A percentile compares a stretch with the other conserved stretches of the same genome.
These are phyloP conservation scores for Prunus mume DNA, from an alignment of 306 rosid genomes.

Conservation along the genomic window DNA sequence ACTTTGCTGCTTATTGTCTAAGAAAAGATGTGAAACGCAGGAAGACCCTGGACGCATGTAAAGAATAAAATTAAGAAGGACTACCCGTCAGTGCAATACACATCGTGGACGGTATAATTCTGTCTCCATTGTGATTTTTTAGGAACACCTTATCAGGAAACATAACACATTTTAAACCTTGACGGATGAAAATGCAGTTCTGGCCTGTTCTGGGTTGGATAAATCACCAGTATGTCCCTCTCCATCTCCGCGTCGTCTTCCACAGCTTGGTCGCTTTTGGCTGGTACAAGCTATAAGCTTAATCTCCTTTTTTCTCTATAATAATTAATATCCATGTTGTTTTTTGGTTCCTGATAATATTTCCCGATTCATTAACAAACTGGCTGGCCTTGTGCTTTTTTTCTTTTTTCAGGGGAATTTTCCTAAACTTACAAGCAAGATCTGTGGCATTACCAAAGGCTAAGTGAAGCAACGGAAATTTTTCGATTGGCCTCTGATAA, in stretches of 20 bases:
- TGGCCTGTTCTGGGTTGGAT: constrained; percentile 90
- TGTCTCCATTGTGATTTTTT: constrained; percentile 10
- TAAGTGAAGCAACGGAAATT: constrained; percentile 15
- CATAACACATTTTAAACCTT: constrained; percentile 1
- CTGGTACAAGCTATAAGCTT: constrained; percentile 51
- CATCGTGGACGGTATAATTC: constrained; percentile 82
- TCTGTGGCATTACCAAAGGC: constrained; percentile 55
- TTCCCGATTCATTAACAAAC: constrained; percentile 9
- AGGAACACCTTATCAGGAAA: constrained; percentile 3
- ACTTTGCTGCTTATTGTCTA: constrained; percentile 16
- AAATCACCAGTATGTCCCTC: constrained; percentile 84
- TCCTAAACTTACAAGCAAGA: constrained; percentile 73
- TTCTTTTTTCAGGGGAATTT: constrained; percentile 68
- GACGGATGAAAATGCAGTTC: constrained; percentile 55
- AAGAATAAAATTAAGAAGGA: constrained; percentile 83
- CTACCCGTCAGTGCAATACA: constrained; percentile 69
- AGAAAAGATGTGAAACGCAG: constrained; percentile 42
- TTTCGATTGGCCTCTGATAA: neutral
- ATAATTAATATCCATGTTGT: neutral
- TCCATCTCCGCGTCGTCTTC: constrained; percentile 81
- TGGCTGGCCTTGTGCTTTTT: neutral
- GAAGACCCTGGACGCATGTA: constrained; percentile 79
- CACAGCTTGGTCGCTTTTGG: constrained; percentile 70
- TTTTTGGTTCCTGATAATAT: neutral
- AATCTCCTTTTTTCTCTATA: neutral